Evolutionary conservation across 2,329 filamentous ascomycete species (phyloP).

Genomic region (Apiospora kogelbergensis): DNA sequence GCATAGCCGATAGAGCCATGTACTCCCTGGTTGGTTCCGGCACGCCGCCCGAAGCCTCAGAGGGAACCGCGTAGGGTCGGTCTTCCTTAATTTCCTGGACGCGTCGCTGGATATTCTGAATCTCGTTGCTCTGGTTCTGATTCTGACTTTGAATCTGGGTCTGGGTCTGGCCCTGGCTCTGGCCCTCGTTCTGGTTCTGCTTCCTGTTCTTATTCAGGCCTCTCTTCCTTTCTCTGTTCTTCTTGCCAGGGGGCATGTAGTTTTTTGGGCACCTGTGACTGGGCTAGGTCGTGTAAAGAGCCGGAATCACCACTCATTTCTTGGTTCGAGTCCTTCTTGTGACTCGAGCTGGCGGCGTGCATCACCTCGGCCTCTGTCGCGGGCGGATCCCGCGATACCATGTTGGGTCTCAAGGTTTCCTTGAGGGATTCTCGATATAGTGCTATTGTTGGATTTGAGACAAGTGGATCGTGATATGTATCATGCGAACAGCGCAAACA

Average conservation of each 20-base stretch:
- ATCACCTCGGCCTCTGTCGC: not conserved
- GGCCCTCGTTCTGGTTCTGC: too few relatives aligned
- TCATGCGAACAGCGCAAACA: not conserved
- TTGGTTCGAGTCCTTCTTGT: not conserved
- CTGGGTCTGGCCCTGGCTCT: too few relatives aligned
- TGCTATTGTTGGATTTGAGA: not conserved
- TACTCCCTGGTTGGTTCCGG: slow-evolving; percentile 64
- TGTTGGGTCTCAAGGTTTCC: not conserved
- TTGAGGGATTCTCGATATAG: not conserved
- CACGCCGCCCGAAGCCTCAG: slow-evolving; percentile 50
- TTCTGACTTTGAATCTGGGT: too few relatives aligned
- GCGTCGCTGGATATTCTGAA: not conserved
- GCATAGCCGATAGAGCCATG: slow-evolving; percentile 50
- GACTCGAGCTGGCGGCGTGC: not conserved
- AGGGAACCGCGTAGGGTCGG: slow-evolving; percentile 17
- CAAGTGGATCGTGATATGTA: not conserved
- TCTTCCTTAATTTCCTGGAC: not conserved
- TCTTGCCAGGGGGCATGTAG: not conserved
- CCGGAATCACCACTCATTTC: not conserved
- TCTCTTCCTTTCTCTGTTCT: not conserved
- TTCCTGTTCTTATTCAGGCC: not conserved
- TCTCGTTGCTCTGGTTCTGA: not conserved
- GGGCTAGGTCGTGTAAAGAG: too few relatives aligned
- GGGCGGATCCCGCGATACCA: not conserved
- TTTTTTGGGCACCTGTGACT: not conserved